Evolutionary conservation across 164 flowering plant genomes (phyloP).

Genomic region (Vitis rotundifolia): DNA sequence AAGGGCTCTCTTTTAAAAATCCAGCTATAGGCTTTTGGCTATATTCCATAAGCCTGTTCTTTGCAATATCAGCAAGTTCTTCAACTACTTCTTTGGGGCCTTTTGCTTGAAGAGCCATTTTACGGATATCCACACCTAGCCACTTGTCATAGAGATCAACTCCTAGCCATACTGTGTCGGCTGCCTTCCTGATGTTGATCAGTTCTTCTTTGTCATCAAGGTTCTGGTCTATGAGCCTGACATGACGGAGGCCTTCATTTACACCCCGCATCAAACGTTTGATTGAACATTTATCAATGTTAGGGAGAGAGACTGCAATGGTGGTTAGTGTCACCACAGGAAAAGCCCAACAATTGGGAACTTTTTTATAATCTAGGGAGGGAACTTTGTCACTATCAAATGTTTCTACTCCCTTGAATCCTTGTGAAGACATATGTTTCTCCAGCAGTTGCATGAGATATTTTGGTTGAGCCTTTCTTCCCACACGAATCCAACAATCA

Average conservation of each 20-base stretch:
- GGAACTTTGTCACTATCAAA: conserved; percentile 51
- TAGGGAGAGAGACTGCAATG: conserved; percentile 61
- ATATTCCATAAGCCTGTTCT: conserved; percentile 26
- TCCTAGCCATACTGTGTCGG: conserved; percentile 50
- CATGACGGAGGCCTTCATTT: conserved; percentile 44
- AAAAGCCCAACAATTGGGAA: conserved; percentile 69
- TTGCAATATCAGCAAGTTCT: conserved; percentile 34
- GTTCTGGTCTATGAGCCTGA: conserved; percentile 40
- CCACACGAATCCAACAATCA: conserved; percentile 36
- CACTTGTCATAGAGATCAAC: conserved; percentile 52
- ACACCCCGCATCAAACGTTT: conserved; percentile 33
- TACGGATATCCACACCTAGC: conserved; percentile 52
- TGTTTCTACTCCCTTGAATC: conserved; percentile 41
- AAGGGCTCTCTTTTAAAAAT: conserved; percentile 28
- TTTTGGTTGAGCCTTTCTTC: conserved; percentile 41
- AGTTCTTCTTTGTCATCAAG: conserved; percentile 28
- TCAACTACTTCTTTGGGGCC: conserved; percentile 38
- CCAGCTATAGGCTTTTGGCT: conserved; percentile 3
- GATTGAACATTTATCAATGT: conserved; percentile 8
- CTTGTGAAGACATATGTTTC: conserved; percentile 23
- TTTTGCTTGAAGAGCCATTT: conserved; percentile 30
- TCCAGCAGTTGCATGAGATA: conserved; percentile 45
- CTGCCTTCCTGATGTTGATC: conserved; percentile 41
- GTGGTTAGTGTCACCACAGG: conserved; percentile 64
- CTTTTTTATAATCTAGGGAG: conserved; percentile 36